These are phyloP conservation scores for Hebeloma cylindrosporum DNA, from an alignment of 768 basidiomycete genomes.

Conservation along the genomic window DNA sequence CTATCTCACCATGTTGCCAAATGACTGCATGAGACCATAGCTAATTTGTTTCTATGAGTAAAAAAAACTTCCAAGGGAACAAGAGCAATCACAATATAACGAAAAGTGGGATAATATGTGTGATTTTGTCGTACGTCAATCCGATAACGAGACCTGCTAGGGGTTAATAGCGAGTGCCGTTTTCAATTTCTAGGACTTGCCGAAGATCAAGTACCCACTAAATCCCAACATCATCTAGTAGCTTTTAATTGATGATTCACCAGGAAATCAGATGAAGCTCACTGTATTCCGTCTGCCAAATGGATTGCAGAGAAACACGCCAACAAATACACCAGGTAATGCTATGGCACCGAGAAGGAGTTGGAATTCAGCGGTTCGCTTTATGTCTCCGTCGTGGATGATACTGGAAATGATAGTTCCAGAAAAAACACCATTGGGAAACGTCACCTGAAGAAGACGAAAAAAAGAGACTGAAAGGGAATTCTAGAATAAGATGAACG, in stretches of 20 bases:
- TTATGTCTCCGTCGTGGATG: slow-evolving; percentile 54
- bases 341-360: slow-evolving; percentile 62
- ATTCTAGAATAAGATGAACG: neutral
- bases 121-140: slow-evolving; percentile 60
- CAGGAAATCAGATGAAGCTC: slow-evolving; percentile 17
- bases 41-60: neutral
- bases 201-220: slow-evolving; percentile 65
- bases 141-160: slow-evolving; percentile 55
- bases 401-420: slow-evolving; percentile 68
- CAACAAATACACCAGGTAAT: slow-evolving; percentile 60
- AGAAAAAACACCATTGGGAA: slow-evolving; percentile 72
- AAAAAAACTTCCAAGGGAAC: neutral
- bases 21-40: slow-evolving; percentile 50
- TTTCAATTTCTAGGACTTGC: slow-evolving; percentile 28
- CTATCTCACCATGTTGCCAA: slow-evolving; percentile 57
- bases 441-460: slow-evolving; percentile 65
- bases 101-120: slow-evolving; percentile 61
- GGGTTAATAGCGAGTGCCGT: slow-evolving; percentile 4
- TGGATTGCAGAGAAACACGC: slow-evolving; percentile 38
- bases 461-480: neutral
- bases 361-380: slow-evolving; percentile 66
- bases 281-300: slow-evolving; percentile 61
- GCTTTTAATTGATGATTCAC: neutral
- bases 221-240: slow-evolving; percentile 66
- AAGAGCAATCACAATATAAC: slow-evolving; percentile 54